Base-by-base conservation (phyloP, 805 yeast species). In the Kuraishia hungarica region DNA sequence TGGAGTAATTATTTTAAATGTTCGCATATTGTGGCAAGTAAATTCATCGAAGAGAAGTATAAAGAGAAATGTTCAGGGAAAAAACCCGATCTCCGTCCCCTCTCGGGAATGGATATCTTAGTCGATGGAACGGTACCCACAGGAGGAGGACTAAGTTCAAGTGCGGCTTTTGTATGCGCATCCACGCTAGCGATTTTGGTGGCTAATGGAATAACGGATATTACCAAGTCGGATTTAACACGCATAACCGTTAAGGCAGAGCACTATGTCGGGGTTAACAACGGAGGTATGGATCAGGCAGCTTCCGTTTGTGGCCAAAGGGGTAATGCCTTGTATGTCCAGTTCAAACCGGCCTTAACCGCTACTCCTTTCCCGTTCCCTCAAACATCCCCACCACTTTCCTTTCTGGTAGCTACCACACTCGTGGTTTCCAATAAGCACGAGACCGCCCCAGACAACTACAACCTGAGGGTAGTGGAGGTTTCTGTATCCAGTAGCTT, bases 281-380 rank as follows among this genome's bases (percentile, higher is more conserved):
- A 85, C 39, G 92, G 91, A n/a, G 90, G 91, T 47, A 80, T 86
- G 87, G 91, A 86, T 64, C 91, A 86, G 68, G 78, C 86, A 52
- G 91, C 90, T 2, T 80, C 87, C 0, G 76, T 86, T 23, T 84
- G 78, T 59, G 90, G 91, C 21, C 81, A 78, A 61, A 70, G 67
- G 48, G 75, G 74, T 56, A 80, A 85, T 59, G 86, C 85, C 1
- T 67, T 85, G 54, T 75, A 78, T 59, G 81, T 86, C 20, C 80
- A 79, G 59, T 86, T 85, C 69, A 74, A 76, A 57, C 91, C 92
- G 1, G 65, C 72, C 57, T 71, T 86, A 51, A 69, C 64, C 39
- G 89, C 83, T 1, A 70, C 75, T 35, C 79, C 87, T 15, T 74
- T 82, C 64, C 67, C 71, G 48, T 77, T 85, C 62, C 87, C 87